Percentiles rank a stretch among this genome's conserved stretches.
These are phyloP conservation scores for Omphalea diandra DNA, from an alignment of 441 rosid species.

Conservation along the genomic window DNA sequence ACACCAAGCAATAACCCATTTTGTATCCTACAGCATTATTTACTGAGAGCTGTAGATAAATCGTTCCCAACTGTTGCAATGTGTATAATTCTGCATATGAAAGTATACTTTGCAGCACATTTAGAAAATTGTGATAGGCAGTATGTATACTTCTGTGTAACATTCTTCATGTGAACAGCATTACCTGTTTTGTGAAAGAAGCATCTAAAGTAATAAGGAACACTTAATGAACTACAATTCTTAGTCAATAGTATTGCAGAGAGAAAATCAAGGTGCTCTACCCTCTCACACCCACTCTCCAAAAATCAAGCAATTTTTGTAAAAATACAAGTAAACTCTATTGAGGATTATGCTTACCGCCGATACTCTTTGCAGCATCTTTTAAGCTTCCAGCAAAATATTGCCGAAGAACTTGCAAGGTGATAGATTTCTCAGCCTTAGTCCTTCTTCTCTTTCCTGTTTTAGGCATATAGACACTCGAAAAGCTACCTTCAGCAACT, in stretches of 20 bases:
- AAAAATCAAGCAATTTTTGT: not conserved
- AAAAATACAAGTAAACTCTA: conserved; percentile 7
- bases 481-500: conserved; percentile 48
- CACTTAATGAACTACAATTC: not conserved
- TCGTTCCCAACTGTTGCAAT: not conserved
- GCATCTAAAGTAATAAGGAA: not conserved
- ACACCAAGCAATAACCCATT: not conserved
- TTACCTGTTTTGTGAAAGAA: not conserved
- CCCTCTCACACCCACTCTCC: not conserved
- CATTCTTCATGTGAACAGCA: not conserved
- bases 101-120: not conserved
- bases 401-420: conserved; percentile 64
- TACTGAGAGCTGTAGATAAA: not conserved
- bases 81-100: not conserved
- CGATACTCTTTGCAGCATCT: conserved; percentile 85
- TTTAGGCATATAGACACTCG: conserved; percentile 36
- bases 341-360: conserved; percentile 52
- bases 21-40: not conserved
- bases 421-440: conserved; percentile 66
- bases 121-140: not conserved
- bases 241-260: not conserved
- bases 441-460: conserved; percentile 54
- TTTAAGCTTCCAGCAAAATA: conserved; percentile 85
- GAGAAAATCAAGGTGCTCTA: not conserved
- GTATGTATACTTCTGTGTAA: not conserved